Evolutionary conservation across 1,139 yeast species (phyloP), one percentile per base, ranked within the genome.

Genomic region (Taphrina pruni): DNA sequence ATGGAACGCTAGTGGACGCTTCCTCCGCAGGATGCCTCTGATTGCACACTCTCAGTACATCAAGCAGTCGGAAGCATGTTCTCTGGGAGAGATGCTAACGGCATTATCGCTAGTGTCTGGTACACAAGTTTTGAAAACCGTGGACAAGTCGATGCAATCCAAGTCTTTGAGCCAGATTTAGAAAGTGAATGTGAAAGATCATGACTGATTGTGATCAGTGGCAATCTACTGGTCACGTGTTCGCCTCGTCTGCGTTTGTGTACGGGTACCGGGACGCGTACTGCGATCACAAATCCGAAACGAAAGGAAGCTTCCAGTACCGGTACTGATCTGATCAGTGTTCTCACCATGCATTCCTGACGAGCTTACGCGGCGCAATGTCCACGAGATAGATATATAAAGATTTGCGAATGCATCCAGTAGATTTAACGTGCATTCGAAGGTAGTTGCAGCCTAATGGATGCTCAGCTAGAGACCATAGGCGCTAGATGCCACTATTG

Each of bases 1-100:
- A 6, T 26, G 35, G 36, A 17, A 32, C 20, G 21, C 21, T 32
- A 65, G 72, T 20, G 73, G 73, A 6, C 65, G 73, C 17, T 35
- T 36, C 14, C 60, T 71, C 12, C 70, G 73, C 1, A 68, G 71
- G 55, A 21, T 71, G 61, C 58, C 65, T 20, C 56, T 71, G 43
- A 65, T 71, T 9, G 73, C 72, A 17, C 70, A 69, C 45, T 69
- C 71, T 7, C 56, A 32, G 38, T 60, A 70, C 50, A 43, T 71
- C 43, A n/a, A 17, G 26, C 21, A 7, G n/a, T 8, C 43, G 14
- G 62, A 32, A 32, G 41, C 32, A n/a, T 64, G 70, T 46, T 41
- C 69, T 1, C 65, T 66, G 20, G 70, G 39, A 6, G 68, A 60
- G 38, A 36, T 66, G 50, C 36, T 66, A 8, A 35, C 43, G 20